Evolutionary conservation across 2,329 filamentous ascomycete genomes (phyloP).

Genomic region (Gnomoniopsis sp.): DNA sequence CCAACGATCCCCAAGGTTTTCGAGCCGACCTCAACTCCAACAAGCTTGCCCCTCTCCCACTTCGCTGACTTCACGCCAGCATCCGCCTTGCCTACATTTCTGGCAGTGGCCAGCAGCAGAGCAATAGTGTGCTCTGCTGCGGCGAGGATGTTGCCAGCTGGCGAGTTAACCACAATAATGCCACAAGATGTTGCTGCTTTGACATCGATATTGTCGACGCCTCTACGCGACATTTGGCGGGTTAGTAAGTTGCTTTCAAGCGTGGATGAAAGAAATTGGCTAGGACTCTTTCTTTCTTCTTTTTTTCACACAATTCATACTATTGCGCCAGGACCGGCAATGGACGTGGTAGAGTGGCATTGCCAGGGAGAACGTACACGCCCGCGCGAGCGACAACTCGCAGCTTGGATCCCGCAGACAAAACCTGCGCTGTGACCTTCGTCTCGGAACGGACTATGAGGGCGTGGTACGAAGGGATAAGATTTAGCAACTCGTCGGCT

Average conservation of each 20-base stretch:
- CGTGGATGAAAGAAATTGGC: too few species aligned
- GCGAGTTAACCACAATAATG: constrained; percentile 77
- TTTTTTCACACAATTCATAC: too few species aligned
- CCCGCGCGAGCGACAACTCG: constrained; percentile 78
- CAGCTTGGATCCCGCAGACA: constrained; percentile 63
- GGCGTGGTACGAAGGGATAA: constrained; percentile 70
- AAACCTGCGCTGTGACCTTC: constrained; percentile 67
- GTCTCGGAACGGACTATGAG: constrained; percentile 80
- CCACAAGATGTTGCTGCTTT: constrained; percentile 67
- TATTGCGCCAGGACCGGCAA: too few species aligned
- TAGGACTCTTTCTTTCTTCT: too few species aligned
- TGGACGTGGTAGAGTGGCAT: too few species aligned
- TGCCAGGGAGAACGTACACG: constrained; percentile 37
- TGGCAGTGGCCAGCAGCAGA: constrained; percentile 68
- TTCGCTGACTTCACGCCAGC: constrained; percentile 66
- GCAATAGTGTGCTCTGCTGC: constrained; percentile 77
- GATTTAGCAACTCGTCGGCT: constrained; percentile 58
- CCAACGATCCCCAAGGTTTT: constrained; percentile 77
- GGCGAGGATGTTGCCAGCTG: constrained; percentile 75
- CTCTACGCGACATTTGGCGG: constrained; percentile 26
- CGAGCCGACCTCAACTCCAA: constrained; percentile 73
- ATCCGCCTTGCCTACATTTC: constrained; percentile 70
- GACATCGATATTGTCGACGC: constrained; percentile 80
- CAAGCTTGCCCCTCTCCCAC: constrained; percentile 72
- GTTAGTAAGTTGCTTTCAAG: too few species aligned